phyloP scores from a whole-genome alignment of 257 asterid species.

The Solanum neorickii region DNA sequence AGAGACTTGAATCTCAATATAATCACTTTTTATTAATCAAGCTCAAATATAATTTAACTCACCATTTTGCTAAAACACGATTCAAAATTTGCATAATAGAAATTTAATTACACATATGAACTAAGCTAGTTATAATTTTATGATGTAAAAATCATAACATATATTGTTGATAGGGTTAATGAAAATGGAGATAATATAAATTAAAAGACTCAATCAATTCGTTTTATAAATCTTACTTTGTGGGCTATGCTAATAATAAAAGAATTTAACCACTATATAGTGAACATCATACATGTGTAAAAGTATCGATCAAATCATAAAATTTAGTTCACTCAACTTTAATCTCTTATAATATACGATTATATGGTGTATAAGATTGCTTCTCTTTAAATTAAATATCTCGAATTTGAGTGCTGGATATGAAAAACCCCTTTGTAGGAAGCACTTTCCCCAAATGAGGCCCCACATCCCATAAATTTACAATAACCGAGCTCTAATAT shows the following conservation, averaged over 20 bases:
- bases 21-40: neutral
- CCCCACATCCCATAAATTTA: accelerated
- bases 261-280: neutral
- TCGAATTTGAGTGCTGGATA: accelerated
- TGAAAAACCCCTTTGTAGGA: too few relatives aligned
- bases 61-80: neutral
- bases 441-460: neutral
- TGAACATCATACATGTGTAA: neutral
- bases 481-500: too few relatives aligned
- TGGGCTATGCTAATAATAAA: neutral
- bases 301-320: neutral
- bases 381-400: too few relatives aligned
- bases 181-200: neutral
- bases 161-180: neutral
- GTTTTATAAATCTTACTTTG: neutral
- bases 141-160: neutral
- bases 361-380: accelerated
- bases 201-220: neutral
- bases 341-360: too few relatives aligned
- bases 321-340: neutral
- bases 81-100: too few relatives aligned
- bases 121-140: neutral
- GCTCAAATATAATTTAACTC: neutral
- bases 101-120: neutral
- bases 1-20: neutral